Percentiles rank a stretch among this genome's conserved stretches.
Conservation (phyloP, 352 stramenopile species). For the Globisporangium splendens region DNA sequence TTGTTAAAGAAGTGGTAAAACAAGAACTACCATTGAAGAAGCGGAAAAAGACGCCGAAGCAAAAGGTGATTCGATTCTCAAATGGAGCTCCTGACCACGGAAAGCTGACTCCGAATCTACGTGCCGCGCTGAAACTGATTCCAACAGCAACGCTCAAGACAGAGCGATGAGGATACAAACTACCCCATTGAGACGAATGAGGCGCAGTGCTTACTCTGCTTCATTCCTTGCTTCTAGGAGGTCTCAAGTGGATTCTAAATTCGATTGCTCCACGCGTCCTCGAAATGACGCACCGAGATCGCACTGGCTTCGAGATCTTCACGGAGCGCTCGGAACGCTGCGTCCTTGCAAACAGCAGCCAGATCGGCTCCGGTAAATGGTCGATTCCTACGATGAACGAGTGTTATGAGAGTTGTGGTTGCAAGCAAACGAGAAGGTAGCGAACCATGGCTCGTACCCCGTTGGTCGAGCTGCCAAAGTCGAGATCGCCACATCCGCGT, state of each 20-base stretch:
- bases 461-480: constrained; percentile 32
- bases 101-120: constrained; percentile 1
- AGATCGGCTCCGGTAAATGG: constrained; percentile 63
- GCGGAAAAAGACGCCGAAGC: constrained; percentile 2
- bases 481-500: constrained; percentile 44
- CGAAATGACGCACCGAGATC: constrained; percentile 42
- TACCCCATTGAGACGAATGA: constrained; percentile 16
- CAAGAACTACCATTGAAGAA: constrained; percentile 6
- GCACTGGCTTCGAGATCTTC: constrained; percentile 39
- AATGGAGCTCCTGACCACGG: background rate
- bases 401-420: constrained; percentile 8
- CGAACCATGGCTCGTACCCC: constrained; percentile 21
- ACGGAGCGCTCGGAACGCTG: constrained; percentile 72
- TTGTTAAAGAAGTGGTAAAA: no score
- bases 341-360: constrained; percentile 71
- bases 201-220: background rate
- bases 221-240: constrained; percentile 15
- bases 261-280: constrained; percentile 45
- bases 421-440: background rate
- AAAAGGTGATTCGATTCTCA: constrained; percentile 7
- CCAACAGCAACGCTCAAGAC: constrained; percentile 5
- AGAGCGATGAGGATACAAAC: background rate
- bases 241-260: background rate
- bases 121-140: constrained; percentile 17
- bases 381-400: constrained; percentile 20